Evolutionary conservation across 163 green algal species (phyloP), one percentile per base, ranked within the genome.

Genomic region (Chloromonas sp.): DNA sequence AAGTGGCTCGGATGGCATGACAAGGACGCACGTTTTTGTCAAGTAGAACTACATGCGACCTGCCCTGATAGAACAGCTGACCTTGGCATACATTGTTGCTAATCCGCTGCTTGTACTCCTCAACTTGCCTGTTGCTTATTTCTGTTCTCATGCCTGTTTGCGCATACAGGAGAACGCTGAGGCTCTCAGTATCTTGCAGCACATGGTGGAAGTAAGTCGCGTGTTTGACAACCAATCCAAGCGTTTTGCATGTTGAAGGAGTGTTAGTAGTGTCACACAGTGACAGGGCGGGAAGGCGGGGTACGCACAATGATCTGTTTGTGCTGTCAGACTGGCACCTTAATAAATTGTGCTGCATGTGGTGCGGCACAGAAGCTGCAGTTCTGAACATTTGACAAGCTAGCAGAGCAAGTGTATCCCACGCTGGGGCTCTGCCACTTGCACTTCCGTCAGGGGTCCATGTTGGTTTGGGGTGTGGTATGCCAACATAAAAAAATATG

Each of bases 201-300:
- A 91, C 0, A 83, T 94, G 59, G 87, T 89, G 70, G 87, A 94
- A 74, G 86, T 91, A 58, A 57, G 81, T 84, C n/a, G 36, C 36
- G 36, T 36, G 36, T 36, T 36, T 36, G 36, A 36, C 36, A 36
- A 36, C 36, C 36, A 36, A 36, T 36, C 36, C 36, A 36, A 36
- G 36, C 36, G 36, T 36, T 36, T 36, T 36, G 36, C 36, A 36
- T 36, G 36, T 36, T 71, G 79, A 78, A 70, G 70, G 61, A 71
- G 58, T 92, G 96, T 92, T 98, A 98, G 91, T 99, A 99, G 93
- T 99, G 99, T 70, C 97, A 96, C 15, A 97, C 91, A 79, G 99
- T 94, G 90, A 94, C 98, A 91, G 94, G 98, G 36, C 36, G 36
- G 36, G 36, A 36, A 36, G 36, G 36, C 36, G 36, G 36, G 36